These are phyloP conservation scores for Rubus parviflorus DNA, from an alignment of 306 rosid species.

Conservation along the genomic window DNA sequence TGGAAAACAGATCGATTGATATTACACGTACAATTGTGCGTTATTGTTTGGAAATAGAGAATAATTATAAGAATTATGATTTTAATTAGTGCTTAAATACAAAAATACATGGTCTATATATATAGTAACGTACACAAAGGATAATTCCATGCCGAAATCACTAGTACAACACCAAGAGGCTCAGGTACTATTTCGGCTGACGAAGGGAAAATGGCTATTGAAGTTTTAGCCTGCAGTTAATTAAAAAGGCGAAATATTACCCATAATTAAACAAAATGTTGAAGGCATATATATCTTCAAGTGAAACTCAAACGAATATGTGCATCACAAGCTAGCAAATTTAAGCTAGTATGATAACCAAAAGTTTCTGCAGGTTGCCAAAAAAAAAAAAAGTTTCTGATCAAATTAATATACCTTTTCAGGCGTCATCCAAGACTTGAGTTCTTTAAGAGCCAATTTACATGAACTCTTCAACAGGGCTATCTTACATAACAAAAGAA, in stretches of 20 bases:
- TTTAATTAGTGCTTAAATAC: conserved; percentile 16
- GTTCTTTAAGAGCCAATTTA: conserved; percentile 50
- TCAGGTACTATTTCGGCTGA: conserved; percentile 95
- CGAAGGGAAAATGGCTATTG: conserved; percentile 75
- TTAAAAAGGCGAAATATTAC: conserved; percentile 16
- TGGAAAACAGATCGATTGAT: conserved; percentile 46
- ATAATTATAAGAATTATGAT: conserved; percentile 15
- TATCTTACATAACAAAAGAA: no score
- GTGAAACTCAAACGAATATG: neutral
- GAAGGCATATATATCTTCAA: neutral
- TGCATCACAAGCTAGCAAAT: no score
- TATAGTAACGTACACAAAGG: conserved; percentile 94
- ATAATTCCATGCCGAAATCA: conserved; percentile 98
- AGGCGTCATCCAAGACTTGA: conserved; percentile 76
- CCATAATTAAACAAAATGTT: neutral
- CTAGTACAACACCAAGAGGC: conserved; percentile 80
- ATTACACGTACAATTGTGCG: conserved; percentile 11
- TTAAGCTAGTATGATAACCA: neutral
- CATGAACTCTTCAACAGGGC: conserved; percentile 66
- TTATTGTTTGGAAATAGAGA: conserved; percentile 11
- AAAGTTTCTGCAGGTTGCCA: no score
- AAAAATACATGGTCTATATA: conserved; percentile 18
- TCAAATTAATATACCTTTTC: conserved; percentile 70
- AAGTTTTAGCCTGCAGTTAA: conserved; percentile 77
- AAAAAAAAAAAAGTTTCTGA: conserved; percentile 13